Base-by-base conservation (phyloP, 768 basidiomycete genomes). In the Phlebiopsis flavidoalba region DNA sequence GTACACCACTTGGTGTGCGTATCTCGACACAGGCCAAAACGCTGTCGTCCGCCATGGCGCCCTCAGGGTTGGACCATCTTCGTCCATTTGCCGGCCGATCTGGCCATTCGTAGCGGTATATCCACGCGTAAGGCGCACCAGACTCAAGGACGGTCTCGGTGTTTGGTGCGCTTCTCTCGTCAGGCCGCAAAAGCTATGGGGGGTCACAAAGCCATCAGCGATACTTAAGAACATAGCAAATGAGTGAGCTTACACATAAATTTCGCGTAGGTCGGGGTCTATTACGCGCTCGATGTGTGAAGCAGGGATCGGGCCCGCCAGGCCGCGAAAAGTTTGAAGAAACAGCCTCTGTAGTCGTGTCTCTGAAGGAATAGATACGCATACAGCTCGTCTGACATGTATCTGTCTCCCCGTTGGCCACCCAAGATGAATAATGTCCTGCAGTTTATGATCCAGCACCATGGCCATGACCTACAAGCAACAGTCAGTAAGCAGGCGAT, bases 1-100 rank as follows among this genome's bases (percentile, higher is more conserved):
- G 62, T 91, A 92, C 46, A 87, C 87, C 12, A 91, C 83, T 70
- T 91, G 89, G 66, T 91, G 88, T 3, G 90, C 91, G 67, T 87
- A 92, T 55, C 91, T 77, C 7, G 90, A 81, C 4, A 75, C 63
- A 0, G 91, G 89, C 10, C 15, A 48, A n/a, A 12, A 45, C 19
- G 43, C 55, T 60, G 51, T 57, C 37, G n/a, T 45, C 26, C 26
- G 36, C 11, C 21, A 52, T 14, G n/a, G 40, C 35, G 6, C 26
- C 15, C 35, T 61, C 57, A 56, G 76, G n/a, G 73, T 4, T 80
- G 76, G 0, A 83, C 68, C 15, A 89, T 84, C 63, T 77, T 79
- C 12, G 79, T 81, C 89, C 89, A 91, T 60, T 75, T 80, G 0
- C 88, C 88, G 89, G 84, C 3, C 75, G 74, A 3, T 78, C 72